phyloP scores from a whole-genome alignment of 2,329 filamentous ascomycete genomes.

The Hymenoscyphus albidus region DNA sequence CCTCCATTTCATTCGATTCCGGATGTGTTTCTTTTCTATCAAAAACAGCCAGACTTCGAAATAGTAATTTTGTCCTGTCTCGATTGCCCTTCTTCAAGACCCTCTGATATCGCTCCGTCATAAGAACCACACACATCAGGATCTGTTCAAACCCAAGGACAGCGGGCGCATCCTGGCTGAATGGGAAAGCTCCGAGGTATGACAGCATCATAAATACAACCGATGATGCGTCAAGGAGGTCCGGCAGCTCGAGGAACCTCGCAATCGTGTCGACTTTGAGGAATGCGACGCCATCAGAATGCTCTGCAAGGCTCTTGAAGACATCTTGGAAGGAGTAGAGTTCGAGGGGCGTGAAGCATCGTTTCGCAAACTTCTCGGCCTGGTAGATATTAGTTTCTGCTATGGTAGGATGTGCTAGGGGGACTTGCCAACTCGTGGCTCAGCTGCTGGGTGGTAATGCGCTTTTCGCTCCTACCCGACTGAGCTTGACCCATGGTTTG shows the following conservation, averaged over 20 bases:
- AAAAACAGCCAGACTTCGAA: slow-evolving; percentile 68
- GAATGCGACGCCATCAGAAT: slow-evolving; percentile 57
- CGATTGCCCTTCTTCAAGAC: slow-evolving; percentile 56
- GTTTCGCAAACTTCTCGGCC: slow-evolving; percentile 62
- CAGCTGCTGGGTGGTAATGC: slow-evolving; percentile 32
- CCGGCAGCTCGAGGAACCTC: slow-evolving; percentile 69
- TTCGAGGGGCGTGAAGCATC: slow-evolving; percentile 68
- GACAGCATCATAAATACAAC: slow-evolving; percentile 69
- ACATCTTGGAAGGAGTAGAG: slow-evolving; percentile 71
- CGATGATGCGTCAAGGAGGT: slow-evolving; percentile 62
- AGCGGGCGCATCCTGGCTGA: slow-evolving; percentile 65
- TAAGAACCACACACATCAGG: slow-evolving; percentile 67
- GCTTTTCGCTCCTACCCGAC: slow-evolving; percentile 27
- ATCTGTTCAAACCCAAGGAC: slow-evolving; percentile 67
- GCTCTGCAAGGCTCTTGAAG: slow-evolving; percentile 65
- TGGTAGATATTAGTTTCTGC: slow-evolving; percentile 31
- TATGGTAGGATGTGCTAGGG: slow-evolving; percentile 12
- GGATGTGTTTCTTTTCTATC: slow-evolving; percentile 49
- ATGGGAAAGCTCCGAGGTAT: slow-evolving; percentile 70
- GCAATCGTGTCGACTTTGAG: slow-evolving; percentile 68
- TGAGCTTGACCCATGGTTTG: slow-evolving; percentile 36
- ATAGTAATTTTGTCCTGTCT: slow-evolving; percentile 62
- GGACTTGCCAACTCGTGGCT: slow-evolving; percentile 33
- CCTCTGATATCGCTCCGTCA: slow-evolving; percentile 65
- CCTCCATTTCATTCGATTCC: slow-evolving; percentile 23